Evolutionary conservation across 2,329 filamentous ascomycete genomes (phyloP), one percentile per base, ranked within the genome.

Genomic region (Aspergillus ruber): DNA sequence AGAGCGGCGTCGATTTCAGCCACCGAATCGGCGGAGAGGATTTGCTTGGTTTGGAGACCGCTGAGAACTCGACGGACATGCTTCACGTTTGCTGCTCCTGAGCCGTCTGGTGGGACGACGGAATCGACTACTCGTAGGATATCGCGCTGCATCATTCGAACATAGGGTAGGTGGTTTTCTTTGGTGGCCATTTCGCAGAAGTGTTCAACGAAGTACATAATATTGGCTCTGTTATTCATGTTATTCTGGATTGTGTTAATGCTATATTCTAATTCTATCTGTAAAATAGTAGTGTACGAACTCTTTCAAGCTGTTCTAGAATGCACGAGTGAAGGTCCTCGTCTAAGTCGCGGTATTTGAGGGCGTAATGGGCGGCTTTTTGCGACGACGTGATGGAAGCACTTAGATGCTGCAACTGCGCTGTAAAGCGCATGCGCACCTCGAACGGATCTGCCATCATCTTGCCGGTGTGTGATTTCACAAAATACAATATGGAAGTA

Each of bases 251-350:
- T 20, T 10, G 25, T 4, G 17, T 40, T 13, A 49, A n/a, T n/a
- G 3, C 6, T 4, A 12, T 3, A n/a, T 3, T 4, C 7, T 7
- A 4, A 29, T 25, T 32, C 10, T 32, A 20, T 20, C 4, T 20
- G 20, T 20, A 20, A 20, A 3, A 20, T 3, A 20, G 20, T 20
- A 4, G 3, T 20, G 20, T 20, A 4, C 20, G 56, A 67, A 89
- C 88, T 61, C 83, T 80, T 69, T 97, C 91, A 25, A 98, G 78
- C 69, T 97, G 91, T 71, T 98, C 93, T 39, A 98, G 72, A 60
- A 98, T 97, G 70, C 94, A 98, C 17, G 88, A 95, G 69, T 98
- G 93, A 58, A 98, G 74, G 69, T 98, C 93, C 73, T 98, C 94
- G 65, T 94, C 89, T 83, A 95, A 88, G 61, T 97, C 90, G 56